These are phyloP conservation scores for Trichoderma atrobrunneum DNA, from an alignment of 2,329 filamentous ascomycete genomes.

Conservation along the genomic window DNA sequence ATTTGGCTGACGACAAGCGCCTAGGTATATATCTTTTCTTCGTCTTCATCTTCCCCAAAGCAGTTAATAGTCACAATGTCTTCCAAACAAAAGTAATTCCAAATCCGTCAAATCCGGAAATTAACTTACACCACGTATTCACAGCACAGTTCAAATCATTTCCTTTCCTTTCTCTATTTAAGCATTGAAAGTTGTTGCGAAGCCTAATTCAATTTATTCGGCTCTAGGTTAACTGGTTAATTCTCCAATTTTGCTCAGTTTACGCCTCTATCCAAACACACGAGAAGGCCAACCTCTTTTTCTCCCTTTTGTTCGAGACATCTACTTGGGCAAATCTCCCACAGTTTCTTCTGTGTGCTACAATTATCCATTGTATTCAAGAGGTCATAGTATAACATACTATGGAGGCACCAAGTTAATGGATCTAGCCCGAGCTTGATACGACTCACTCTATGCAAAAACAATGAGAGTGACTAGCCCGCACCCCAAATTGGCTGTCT, in stretches of 20 bases:
- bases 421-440: neutral
- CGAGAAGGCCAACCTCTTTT: neutral
- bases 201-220: neutral
- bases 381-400: neutral
- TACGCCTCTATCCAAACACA: neutral
- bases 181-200: neutral
- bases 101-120: neutral
- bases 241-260: neutral
- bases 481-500: neutral
- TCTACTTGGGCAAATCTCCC: neutral
- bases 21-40: neutral
- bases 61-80: neutral
- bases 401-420: neutral
- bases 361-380: neutral
- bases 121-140: neutral
- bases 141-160: neutral
- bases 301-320: neutral
- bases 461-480: neutral
- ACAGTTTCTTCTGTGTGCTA: neutral
- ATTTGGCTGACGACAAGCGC: accelerated
- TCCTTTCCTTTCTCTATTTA: neutral
- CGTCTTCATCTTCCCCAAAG: neutral
- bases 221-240: neutral
- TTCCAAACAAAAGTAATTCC: neutral
- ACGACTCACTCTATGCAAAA: neutral